Evolutionary conservation across 768 basidiomycete genomes (phyloP).

Genomic region (Cystobasidiopsis lactophilus): DNA sequence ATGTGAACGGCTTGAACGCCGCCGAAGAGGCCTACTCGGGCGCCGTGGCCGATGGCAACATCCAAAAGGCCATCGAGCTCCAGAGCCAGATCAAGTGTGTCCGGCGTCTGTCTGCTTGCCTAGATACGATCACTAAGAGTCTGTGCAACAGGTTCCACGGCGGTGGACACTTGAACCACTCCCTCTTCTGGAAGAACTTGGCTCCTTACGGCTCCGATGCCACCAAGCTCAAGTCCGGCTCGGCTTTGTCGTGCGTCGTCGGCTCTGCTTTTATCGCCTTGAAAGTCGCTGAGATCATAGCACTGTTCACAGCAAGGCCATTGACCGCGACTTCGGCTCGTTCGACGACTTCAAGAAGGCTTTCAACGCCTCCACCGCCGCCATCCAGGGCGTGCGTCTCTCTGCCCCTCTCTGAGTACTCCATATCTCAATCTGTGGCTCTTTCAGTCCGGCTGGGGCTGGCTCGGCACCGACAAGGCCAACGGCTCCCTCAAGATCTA

Average conservation of each 20-base stretch:
- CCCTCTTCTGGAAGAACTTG: constrained; percentile 94
- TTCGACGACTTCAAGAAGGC: constrained; percentile 65
- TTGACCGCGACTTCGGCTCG: constrained; percentile 64
- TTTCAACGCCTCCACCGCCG: constrained; percentile 70
- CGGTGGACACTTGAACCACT: constrained; percentile 37
- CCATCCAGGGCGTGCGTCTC: constrained; percentile 87
- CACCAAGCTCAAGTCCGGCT: constrained; percentile 41
- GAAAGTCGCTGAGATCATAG: constrained; percentile 20
- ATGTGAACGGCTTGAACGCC: constrained; percentile 82
- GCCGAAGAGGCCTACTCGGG: constrained; percentile 66
- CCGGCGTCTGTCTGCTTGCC: constrained; percentile 43
- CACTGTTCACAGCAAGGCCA: constrained; percentile 39
- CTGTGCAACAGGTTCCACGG: background rate
- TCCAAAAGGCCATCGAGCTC: constrained; percentile 55
- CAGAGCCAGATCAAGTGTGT: constrained; percentile 92
- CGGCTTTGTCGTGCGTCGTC: constrained; percentile 17
- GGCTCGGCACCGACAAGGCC: constrained; percentile 51
- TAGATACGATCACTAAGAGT: background rate
- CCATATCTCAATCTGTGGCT: too few species aligned
- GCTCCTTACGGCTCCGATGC: constrained; percentile 46
- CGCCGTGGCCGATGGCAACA: constrained; percentile 30
- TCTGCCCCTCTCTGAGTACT: too few species aligned
- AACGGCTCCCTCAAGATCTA: too few species aligned
- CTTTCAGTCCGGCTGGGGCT: constrained; percentile 59
- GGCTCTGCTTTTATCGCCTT: background rate